Conservation (phyloP, 2,329 filamentous ascomycete genomes). For the Mariannaea elegans region DNA sequence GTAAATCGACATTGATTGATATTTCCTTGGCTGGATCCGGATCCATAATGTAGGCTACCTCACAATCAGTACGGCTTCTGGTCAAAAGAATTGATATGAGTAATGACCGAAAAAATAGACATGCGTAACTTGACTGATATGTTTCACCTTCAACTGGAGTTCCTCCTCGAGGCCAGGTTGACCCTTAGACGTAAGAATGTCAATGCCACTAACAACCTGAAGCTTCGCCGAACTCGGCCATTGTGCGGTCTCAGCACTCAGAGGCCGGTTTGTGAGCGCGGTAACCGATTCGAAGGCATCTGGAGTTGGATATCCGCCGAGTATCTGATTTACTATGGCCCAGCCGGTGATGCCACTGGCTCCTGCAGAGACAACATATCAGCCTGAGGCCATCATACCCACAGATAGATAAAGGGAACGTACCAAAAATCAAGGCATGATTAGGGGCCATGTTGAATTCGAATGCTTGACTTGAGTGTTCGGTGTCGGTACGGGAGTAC, state of each 20-base stretch:
- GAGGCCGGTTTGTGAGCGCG: conserved; percentile 57
- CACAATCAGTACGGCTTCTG: neutral
- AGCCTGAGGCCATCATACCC: conserved; percentile 2
- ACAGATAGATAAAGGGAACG: neutral
- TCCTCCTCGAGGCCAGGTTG: conserved; percentile 44
- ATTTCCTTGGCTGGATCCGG: conserved; percentile 44
- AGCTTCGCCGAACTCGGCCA: conserved; percentile 45
- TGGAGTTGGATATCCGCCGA: conserved; percentile 55
- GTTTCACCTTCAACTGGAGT: conserved; percentile 45
- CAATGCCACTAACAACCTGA: conserved; percentile 45
- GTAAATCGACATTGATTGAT: conserved; percentile 48
- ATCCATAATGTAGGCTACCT: conserved; percentile 47
- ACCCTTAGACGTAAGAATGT: conserved; percentile 43
- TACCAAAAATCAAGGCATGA: conserved; percentile 36
- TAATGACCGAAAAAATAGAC: conserved; percentile 52
- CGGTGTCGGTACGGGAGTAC: too few relatives aligned
- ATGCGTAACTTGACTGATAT: conserved; percentile 51
- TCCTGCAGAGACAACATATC: conserved; percentile 42
- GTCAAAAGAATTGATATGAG: neutral
- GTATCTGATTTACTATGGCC: conserved; percentile 57
- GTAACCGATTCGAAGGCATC: conserved; percentile 54
- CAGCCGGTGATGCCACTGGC: conserved; percentile 60
- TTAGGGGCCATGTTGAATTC: conserved; percentile 29
- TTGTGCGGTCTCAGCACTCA: conserved; percentile 37
- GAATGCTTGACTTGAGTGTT: neutral